Base-by-base conservation (phyloP, 495 filamentous ascomycete species). In the Penicillium taxi region DNA sequence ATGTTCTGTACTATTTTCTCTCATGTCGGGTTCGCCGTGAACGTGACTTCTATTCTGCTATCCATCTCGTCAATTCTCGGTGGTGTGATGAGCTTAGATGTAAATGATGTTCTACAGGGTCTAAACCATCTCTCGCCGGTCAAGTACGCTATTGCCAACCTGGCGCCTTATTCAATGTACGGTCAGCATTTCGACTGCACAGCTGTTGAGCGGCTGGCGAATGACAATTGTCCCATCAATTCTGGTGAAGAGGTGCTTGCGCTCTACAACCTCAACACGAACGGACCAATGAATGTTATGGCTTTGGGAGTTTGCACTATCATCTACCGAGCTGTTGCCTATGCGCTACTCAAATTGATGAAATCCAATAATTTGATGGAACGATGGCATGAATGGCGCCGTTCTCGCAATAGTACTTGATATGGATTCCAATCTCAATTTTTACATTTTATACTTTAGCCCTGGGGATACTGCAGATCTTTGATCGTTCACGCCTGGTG, bases 1-100 rank as follows among this genome's bases (percentile, higher is more conserved):
- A 75, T 84, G 59, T 85, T 87, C 61, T 84, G 82, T 50, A 86
- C 82, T 1, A 60, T 86, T 5, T 82, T 86, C 57, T 54, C 61
- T 21, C 82, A 87, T 47, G 80, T 80, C 0, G 82, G 82, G 1
- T 86, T 87, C 53, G 78, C 81, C 6, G 72, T 86, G 29, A 84
- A 83, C 41, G 52, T 84, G 26, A 81, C 74, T 2, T 74, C 69
- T 1, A 69, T 81, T 26, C 50, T 86, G 3, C 59, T 86, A 0
- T 74, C 72, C 0, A 69, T 87, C 16, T 73, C 80, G 1, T 74
- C 73, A 16, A 68, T 81, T 49, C 80, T 86, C 62, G 69, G 73
- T 3, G 82, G 82, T 2, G 64, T 84, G 24, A 73, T 86, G 69
- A 78, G 72, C 41, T 69, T 84, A 21, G 57, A 77, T 39, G 73